These are phyloP conservation scores for Ochetophila trinervis DNA, from an alignment of 306 rosid species.

Conservation along the genomic window DNA sequence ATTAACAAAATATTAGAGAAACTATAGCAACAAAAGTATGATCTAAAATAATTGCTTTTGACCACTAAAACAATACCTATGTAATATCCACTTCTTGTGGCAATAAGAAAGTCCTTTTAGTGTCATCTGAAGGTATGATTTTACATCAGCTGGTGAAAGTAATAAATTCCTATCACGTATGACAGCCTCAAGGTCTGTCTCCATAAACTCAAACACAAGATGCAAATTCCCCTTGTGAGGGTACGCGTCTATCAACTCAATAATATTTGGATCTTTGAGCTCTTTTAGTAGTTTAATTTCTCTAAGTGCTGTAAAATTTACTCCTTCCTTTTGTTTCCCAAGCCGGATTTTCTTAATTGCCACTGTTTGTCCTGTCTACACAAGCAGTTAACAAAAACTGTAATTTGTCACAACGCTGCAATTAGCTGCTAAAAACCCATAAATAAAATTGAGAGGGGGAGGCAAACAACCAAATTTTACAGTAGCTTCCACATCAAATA, in stretches of 20 bases:
- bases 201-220: conserved; percentile 96
- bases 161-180: conserved; percentile 86
- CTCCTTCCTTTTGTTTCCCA: conserved; percentile 97
- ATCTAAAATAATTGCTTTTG: conserved; percentile 10
- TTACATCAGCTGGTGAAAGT: conserved; percentile 85
- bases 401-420: background rate
- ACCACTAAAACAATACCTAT: conserved; percentile 48
- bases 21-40: conserved; percentile 16
- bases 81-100: conserved; percentile 97
- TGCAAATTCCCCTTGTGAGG: conserved; percentile 94
- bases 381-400: conserved; percentile 21
- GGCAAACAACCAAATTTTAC: background rate
- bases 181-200: conserved; percentile 96
- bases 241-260: conserved; percentile 87
- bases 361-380: conserved; percentile 89
- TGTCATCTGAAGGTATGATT: conserved; percentile 89
- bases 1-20: conserved; percentile 17
- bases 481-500: background rate
- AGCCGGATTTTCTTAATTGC: conserved; percentile 95
- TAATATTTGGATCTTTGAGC: conserved; percentile 75
- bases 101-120: conserved; percentile 84
- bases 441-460: background rate
- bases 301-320: conserved; percentile 87
- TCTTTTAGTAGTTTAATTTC: conserved; percentile 88
- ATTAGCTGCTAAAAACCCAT: background rate